A percentile compares a stretch with the other conserved stretches of the same genome.
Evolutionary conservation across 2,329 filamentous ascomycete genomes (phyloP).

Genomic region (Colletotrichum trifolii): DNA sequence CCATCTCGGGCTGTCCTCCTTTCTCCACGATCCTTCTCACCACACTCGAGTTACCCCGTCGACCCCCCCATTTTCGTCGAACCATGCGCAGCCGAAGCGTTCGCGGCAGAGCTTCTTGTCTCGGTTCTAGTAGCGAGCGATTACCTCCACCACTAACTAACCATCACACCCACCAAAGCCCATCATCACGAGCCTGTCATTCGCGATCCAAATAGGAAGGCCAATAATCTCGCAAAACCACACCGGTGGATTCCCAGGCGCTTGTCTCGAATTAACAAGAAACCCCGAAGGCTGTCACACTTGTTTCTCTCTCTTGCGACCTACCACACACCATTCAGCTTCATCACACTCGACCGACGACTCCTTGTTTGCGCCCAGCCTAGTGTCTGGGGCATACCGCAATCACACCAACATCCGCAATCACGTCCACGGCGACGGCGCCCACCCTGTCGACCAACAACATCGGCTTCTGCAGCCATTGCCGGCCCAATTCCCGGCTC

Average conservation of each 20-base stretch:
- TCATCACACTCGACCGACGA: neutral
- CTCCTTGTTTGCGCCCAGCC: conserved; percentile 4
- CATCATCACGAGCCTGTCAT: conserved; percentile 36
- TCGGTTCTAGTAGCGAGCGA: conserved; percentile 13
- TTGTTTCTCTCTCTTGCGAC: neutral
- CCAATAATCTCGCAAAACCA: conserved; percentile 37
- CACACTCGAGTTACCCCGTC: conserved; percentile 14
- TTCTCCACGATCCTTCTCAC: conserved; percentile 2
- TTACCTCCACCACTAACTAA: conserved; percentile 9
- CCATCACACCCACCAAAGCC: conserved; percentile 26
- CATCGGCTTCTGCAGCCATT: conserved; percentile 13
- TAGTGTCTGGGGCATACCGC: neutral
- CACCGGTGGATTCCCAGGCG: conserved; percentile 31
- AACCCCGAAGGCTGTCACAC: conserved; percentile 31
- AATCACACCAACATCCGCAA: neutral
- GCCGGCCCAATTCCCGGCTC: conserved; percentile 26
- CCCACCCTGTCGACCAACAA: conserved; percentile 1
- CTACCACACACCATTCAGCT: neutral
- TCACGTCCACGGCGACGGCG: neutral
- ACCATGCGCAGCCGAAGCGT: conserved; percentile 30
- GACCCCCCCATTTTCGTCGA: conserved; percentile 17
- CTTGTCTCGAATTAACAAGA: conserved; percentile 34
- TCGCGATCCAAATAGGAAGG: conserved; percentile 37
- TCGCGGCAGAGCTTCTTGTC: conserved; percentile 15
- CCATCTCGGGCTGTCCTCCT: neutral